phyloP scores from a whole-genome alignment of 2,329 filamentous ascomycete species.

The Dothistroma pini region DNA sequence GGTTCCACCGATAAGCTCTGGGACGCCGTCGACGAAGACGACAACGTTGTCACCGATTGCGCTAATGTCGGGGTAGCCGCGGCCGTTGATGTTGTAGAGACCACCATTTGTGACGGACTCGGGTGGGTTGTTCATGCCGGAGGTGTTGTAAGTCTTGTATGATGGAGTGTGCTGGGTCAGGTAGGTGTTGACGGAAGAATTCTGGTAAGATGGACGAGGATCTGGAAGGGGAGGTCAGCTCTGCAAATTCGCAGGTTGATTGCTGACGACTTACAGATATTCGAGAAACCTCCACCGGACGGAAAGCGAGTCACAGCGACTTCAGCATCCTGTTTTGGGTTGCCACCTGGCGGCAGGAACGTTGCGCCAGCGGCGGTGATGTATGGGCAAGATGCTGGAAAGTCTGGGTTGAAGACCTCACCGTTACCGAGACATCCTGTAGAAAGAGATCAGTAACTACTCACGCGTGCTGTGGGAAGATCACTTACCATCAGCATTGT shows the following conservation, averaged over 20 bases:
- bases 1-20: conserved; percentile 29
- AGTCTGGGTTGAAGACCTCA: conserved; percentile 40
- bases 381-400: conserved; percentile 31
- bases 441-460: not conserved
- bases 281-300: conserved; percentile 42
- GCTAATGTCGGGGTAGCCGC: conserved; percentile 43
- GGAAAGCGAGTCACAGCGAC: conserved; percentile 41
- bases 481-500: conserved; percentile 29
- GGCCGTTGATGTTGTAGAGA: conserved; percentile 26
- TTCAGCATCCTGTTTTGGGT: conserved; percentile 36
- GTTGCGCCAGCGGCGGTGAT: conserved; percentile 51
- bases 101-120: conserved; percentile 20
- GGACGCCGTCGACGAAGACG: conserved; percentile 17
- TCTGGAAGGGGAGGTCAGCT: conserved; percentile 37
- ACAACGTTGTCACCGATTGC: conserved; percentile 30
- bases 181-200: conserved; percentile 38
- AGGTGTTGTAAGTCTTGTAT: conserved; percentile 44
- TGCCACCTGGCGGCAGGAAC: conserved; percentile 32
- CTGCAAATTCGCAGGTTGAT: conserved; percentile 12
- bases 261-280: conserved; percentile 21
- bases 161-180: conserved; percentile 27
- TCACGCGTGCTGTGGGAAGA: not conserved
- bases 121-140: conserved; percentile 43
- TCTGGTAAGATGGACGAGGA: conserved; percentile 37
- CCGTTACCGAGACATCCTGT: conserved; percentile 35